Percentiles rank a stretch among this genome's conserved stretches.
phyloP scores from a whole-genome alignment of 2,329 filamentous ascomycete species.

The Neonectria hederae region DNA sequence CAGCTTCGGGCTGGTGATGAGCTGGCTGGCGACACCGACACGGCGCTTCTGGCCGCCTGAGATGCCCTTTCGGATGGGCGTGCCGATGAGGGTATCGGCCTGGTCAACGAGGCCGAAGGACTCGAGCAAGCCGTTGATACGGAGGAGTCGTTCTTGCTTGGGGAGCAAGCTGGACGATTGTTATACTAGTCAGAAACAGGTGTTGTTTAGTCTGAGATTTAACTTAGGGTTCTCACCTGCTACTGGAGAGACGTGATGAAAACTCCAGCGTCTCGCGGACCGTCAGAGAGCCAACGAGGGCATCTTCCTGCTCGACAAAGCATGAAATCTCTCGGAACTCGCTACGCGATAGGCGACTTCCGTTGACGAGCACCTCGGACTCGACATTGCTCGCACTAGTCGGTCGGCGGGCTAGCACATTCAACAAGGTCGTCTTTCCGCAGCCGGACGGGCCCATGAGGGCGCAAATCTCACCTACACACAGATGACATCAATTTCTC shows the following conservation, averaged over 20 bases:
- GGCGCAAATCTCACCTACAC: conserved; percentile 73
- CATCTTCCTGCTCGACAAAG: conserved; percentile 91
- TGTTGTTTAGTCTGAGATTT: neutral
- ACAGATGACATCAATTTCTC: neutral
- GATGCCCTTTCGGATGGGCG: conserved; percentile 83
- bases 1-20: conserved; percentile 83
- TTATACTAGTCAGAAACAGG: neutral
- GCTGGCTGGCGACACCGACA: conserved; percentile 80
- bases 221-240: conserved; percentile 58
- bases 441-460: conserved; percentile 80
- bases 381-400: conserved; percentile 53
- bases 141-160: conserved; percentile 65
- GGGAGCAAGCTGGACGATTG: conserved; percentile 45
- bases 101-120: conserved; percentile 79
- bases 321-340: conserved; percentile 73
- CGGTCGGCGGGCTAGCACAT: conserved; percentile 72
- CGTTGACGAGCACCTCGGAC: conserved; percentile 68
- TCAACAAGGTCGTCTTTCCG: conserved; percentile 87
- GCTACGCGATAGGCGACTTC: conserved; percentile 58
- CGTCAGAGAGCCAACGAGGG: conserved; percentile 81
- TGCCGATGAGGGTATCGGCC: conserved; percentile 78
- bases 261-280: conserved; percentile 83
- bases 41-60: conserved; percentile 87
- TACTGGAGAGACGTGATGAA: conserved; percentile 73
- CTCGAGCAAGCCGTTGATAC: conserved; percentile 72